phyloP scores from a whole-genome alignment of 208 protist species.

The Acanthamoeba sp. region DNA sequence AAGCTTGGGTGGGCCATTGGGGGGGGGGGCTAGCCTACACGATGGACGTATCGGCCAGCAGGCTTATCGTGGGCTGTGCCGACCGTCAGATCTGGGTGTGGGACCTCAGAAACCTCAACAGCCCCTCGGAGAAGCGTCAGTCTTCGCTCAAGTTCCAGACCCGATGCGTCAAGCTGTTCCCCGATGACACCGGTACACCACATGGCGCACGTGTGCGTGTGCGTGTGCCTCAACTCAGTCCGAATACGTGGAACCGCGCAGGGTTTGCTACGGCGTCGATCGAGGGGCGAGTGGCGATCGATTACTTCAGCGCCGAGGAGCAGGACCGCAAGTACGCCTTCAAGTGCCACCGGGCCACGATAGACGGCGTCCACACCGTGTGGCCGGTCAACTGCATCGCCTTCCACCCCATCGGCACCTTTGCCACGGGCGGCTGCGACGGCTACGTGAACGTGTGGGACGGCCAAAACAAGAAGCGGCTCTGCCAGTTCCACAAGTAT shows the following conservation, averaged over 20 bases:
- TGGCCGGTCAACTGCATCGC: conserved; percentile 89
- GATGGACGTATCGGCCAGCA: conserved; percentile 8
- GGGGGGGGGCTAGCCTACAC: not conserved
- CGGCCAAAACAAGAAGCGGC: conserved; percentile 48
- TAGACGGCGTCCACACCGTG: conserved; percentile 72
- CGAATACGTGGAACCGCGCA: not conserved
- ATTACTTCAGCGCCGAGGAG: conserved; percentile 80
- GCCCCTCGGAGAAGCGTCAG: conserved; percentile 39
- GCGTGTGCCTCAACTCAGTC: too few relatives aligned
- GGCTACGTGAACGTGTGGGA: conserved; percentile 66
- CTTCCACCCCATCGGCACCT: conserved; percentile 88
- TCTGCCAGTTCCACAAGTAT: conserved; percentile 19
- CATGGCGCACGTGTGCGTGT: not conserved
- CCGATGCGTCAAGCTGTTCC: conserved; percentile 76
- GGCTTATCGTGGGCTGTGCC: conserved; percentile 20
- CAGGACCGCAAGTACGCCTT: conserved; percentile 86
- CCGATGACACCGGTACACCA: conserved; percentile 57
- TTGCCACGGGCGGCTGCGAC: conserved; percentile 86
- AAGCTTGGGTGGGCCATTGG: too few relatives aligned
- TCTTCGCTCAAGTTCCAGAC: conserved; percentile 84
- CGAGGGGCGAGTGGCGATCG: conserved; percentile 88
- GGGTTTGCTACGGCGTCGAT: conserved; percentile 88
- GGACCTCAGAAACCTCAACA: conserved; percentile 50
- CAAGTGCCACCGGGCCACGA: conserved; percentile 89
- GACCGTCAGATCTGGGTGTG: conserved; percentile 34